A percentile compares a stretch with the other conserved stretches of the same genome.
Conservation (phyloP, 1,284 basidiomycete genomes). For the Cutaneotrichosporon arboriforme region DNA sequence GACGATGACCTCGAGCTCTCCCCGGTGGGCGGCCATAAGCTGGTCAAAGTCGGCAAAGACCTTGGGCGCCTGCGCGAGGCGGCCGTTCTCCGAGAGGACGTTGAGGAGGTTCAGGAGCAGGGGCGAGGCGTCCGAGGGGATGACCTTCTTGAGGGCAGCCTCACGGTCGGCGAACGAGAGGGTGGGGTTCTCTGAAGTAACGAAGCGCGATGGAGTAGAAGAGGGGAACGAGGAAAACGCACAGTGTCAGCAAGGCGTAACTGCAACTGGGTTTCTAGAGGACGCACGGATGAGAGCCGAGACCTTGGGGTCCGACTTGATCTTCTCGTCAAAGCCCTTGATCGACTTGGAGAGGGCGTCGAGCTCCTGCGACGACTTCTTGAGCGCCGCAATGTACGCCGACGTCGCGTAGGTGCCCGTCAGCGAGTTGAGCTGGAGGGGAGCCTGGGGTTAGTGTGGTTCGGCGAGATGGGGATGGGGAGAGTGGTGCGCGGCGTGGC, state of each 20-base stretch:
- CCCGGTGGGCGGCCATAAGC: slow-evolving; percentile 82
- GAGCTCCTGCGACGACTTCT: slow-evolving; percentile 62
- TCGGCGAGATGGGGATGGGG: no score
- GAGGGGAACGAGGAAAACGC: background rate
- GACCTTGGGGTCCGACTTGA: slow-evolving; percentile 62
- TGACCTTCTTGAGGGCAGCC: slow-evolving; percentile 64
- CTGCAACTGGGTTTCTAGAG: no score
- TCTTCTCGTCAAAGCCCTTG: slow-evolving; percentile 59
- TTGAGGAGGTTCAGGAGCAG: slow-evolving; percentile 88
- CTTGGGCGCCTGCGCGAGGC: slow-evolving; percentile 73
- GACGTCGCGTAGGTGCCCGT: slow-evolving; percentile 87
- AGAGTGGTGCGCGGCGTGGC: no score
- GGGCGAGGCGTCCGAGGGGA: slow-evolving; percentile 61
- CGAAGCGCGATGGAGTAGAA: background rate
- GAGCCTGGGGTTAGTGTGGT: slow-evolving; percentile 31
- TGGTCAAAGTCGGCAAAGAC: slow-evolving; percentile 90
- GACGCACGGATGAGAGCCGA: slow-evolving; percentile 56
- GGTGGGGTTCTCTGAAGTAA: slow-evolving; percentile 66
- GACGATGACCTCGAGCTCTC: slow-evolving; percentile 88
- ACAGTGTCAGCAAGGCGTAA: background rate
- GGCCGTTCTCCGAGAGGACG: slow-evolving; percentile 89
- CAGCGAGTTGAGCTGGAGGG: slow-evolving; percentile 50
- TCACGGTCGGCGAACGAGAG: slow-evolving; percentile 72
- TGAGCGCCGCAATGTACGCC: slow-evolving; percentile 82
- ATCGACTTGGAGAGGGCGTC: slow-evolving; percentile 79